Evolutionary conservation across 495 filamentous ascomycete species (phyloP).

Genomic region (Lophium mytilinum): DNA sequence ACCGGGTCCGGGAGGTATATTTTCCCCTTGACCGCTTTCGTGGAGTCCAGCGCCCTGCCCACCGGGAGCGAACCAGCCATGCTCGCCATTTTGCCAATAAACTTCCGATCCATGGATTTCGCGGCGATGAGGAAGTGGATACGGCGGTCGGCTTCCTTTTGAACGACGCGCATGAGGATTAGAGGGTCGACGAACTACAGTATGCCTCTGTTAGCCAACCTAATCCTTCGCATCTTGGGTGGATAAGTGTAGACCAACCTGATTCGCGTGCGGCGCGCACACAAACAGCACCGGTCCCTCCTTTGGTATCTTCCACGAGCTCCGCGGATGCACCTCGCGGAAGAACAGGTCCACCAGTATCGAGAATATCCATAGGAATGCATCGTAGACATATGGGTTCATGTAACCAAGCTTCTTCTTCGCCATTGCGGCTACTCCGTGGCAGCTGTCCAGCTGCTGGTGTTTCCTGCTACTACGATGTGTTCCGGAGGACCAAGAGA

Average conservation of each 20-base stretch:
- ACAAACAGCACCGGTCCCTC: constrained; percentile 89
- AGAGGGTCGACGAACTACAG: constrained; percentile 86
- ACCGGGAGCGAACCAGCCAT: constrained; percentile 82
- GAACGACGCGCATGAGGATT: constrained; percentile 82
- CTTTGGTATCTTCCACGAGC: constrained; percentile 84
- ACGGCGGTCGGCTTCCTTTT: constrained; percentile 75
- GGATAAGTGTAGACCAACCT: constrained; percentile 48
- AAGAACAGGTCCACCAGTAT: constrained; percentile 92
- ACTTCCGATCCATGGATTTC: constrained; percentile 79
- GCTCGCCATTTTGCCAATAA: constrained; percentile 75
- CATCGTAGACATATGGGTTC: constrained; percentile 51
- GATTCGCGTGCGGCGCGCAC: constrained; percentile 96
- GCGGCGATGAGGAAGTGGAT: constrained; percentile 89
- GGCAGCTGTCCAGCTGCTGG: not conserved
- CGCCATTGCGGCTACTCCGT: not conserved
- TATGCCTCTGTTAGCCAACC: not conserved
- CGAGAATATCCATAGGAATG: constrained; percentile 73
- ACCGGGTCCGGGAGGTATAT: constrained; percentile 89
- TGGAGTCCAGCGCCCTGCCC: constrained; percentile 77
- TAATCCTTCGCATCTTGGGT: not conserved
- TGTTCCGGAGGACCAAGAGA: not conserved
- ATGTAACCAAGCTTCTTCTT: constrained; percentile 20
- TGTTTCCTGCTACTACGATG: not conserved
- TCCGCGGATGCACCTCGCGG: constrained; percentile 89
- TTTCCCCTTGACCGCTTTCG: constrained; percentile 67